Base-by-base conservation (phyloP, 768 basidiomycete species). In the Podaxis carcinomalis region DNA sequence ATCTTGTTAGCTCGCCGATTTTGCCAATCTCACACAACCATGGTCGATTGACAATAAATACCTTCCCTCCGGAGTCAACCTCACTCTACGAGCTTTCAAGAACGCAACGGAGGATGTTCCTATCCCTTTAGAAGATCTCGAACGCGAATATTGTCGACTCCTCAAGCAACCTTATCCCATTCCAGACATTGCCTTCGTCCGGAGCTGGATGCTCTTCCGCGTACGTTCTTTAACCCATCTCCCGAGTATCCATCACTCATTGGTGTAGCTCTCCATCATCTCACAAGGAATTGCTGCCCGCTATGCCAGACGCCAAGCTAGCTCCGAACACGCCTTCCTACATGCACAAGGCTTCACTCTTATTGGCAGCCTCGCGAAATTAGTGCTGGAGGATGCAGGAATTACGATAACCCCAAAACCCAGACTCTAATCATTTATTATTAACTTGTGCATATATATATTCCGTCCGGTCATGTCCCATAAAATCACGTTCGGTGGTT, bases 271-370 rank as follows among this genome's bases (percentile, higher is more conserved):
- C 25, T 81, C 92, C 0, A 81, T 96, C 61, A 95, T 97, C 65
- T 77, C 85, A 1, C 94, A 97, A 74, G 94, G 94, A 3, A 94
- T 97, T 64, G 91, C 94, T 1, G 94, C 94, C 32, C 83, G 94
- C 47, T 85, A 84, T 56, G 92, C 93, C 1, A 80, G 88, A 25
- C 84, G 92, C 19, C 94, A 97, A 72, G 93, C 94, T 3, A 95
- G 91, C 69, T 95, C 93, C 0, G 93, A 93, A 71, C 76, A 78
- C 46, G 94, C 94, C 5, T 75, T 71, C 46, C 58, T 75, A 6
- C 75, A 83, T 61, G 71, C 66, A 0, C 59, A 65, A 23, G 67
- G 78, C 7, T 92, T 91, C 72, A 86, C 83, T 13, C 63, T 84
- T 23, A 74, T 90, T 51, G 93, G 92, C 32, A 72, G 73, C 21